Percentiles rank a stretch among this genome's conserved stretches.
Evolutionary conservation across 225 moss, liverwort and hornwort genomes (phyloP).

Genomic region (Sphagnum contortum): DNA sequence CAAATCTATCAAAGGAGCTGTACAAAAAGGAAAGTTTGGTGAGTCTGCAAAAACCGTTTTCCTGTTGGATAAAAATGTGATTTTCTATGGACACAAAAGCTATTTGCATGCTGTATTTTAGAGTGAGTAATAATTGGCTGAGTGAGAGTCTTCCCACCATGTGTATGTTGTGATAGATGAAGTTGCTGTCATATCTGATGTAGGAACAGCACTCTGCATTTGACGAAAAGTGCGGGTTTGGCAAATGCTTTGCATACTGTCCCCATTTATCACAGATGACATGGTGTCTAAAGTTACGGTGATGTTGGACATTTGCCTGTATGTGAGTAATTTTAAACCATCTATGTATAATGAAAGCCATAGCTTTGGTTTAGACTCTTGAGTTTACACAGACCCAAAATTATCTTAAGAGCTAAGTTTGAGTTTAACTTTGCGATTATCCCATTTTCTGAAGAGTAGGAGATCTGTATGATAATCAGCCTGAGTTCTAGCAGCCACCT

Average conservation of each 20-base stretch:
- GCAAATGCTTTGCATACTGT: constrained; percentile 79
- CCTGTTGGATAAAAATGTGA: too few species aligned
- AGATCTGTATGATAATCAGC: not conserved
- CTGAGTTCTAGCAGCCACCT: not conserved
- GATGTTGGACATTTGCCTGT: constrained; percentile 43
- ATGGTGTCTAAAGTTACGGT: constrained; percentile 33
- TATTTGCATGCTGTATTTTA: too few species aligned
- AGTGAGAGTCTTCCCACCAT: too few species aligned
- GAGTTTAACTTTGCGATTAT: not conserved
- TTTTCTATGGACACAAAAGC: too few species aligned
- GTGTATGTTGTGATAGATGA: too few species aligned
- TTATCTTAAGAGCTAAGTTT: too few species aligned
- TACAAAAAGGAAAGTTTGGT: constrained; percentile 50
- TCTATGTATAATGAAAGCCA: too few species aligned
- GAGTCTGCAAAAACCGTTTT: constrained; percentile 11
- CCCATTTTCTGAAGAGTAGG: constrained; percentile 3
- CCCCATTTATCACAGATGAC: constrained; percentile 34
- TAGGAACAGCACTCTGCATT: too few species aligned
- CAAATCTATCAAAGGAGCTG: constrained; percentile 37
- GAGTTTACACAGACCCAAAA: too few species aligned
- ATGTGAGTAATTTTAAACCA: constrained; percentile 31
- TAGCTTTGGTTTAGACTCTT: too few species aligned
- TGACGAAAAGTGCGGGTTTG: constrained; percentile 59
- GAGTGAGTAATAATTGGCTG: too few species aligned
- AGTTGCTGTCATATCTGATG: too few species aligned